Conservation (phyloP, 805 yeast species). For the Starmerella powellii region DNA sequence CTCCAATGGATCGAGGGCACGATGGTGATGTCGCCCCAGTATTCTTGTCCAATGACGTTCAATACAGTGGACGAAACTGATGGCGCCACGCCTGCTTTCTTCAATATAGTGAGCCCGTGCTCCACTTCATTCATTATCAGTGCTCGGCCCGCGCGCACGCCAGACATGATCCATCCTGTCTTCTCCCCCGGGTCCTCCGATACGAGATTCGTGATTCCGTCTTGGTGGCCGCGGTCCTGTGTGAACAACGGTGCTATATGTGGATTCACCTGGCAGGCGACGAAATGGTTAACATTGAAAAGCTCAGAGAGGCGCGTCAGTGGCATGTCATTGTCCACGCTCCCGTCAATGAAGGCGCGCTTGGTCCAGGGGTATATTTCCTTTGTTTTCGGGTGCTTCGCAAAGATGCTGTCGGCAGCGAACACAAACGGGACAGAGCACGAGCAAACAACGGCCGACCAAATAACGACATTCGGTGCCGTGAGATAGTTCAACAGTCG, state of each 20-base stretch:
- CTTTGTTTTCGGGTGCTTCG: constrained; percentile 65
- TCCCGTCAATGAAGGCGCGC: constrained; percentile 82
- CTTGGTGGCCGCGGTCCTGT: constrained; percentile 1
- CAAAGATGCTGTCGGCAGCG: constrained; percentile 73
- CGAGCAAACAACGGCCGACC: constrained; percentile 86
- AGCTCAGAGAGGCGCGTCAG: constrained; percentile 81
- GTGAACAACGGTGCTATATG: constrained; percentile 78
- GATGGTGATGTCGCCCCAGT: constrained; percentile 89
- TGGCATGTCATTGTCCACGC: constrained; percentile 90
- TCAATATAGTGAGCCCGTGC: constrained; percentile 60
- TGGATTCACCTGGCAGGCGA: constrained; percentile 95
- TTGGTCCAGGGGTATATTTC: constrained; percentile 72
- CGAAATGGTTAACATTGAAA: constrained; percentile 95
- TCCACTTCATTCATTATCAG: constrained; percentile 57
- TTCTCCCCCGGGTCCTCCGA: neutral
- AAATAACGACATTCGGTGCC: constrained; percentile 79
- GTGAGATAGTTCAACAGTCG: constrained; percentile 78
- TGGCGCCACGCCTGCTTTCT: constrained; percentile 66
- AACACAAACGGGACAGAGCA: constrained; percentile 91
- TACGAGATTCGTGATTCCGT: neutral
- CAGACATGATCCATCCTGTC: neutral
- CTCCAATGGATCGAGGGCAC: constrained; percentile 55
- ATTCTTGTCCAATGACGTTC: constrained; percentile 70
- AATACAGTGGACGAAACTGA: constrained; percentile 60
- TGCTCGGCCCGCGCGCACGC: constrained; percentile 3